Conservation (phyloP, 805 yeast genomes). For the Ogataea populi-albae region DNA sequence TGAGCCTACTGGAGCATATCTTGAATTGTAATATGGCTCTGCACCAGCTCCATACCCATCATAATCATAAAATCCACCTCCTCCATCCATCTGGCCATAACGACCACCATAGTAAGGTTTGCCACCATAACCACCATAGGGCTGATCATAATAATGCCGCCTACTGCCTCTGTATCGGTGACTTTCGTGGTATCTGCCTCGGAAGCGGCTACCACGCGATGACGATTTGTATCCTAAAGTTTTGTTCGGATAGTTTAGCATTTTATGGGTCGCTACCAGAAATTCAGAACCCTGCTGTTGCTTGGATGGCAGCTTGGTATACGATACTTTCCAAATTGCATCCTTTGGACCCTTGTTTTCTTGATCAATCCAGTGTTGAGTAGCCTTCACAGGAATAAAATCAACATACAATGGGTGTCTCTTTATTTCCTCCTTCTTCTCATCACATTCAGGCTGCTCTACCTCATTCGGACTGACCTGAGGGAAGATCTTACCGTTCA, state of each 20-base stretch:
- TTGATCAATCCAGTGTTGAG: slow-evolving; percentile 45
- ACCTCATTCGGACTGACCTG: slow-evolving; percentile 9
- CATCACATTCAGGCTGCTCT: slow-evolving; percentile 23
- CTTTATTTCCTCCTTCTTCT: slow-evolving; percentile 14
- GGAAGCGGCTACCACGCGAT: slow-evolving; percentile 10
- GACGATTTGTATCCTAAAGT: slow-evolving; percentile 35
- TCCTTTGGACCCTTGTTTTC: slow-evolving; percentile 43
- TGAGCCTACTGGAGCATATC: no score
- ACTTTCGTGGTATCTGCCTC: slow-evolving; percentile 16
- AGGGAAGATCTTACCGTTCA: slow-evolving; percentile 39
- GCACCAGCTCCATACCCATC: no score
- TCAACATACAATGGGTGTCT: slow-evolving; percentile 38
- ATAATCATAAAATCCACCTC: no score
- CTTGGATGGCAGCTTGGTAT: slow-evolving; percentile 34
- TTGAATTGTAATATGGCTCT: no score
- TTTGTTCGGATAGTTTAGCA: slow-evolving; percentile 34
- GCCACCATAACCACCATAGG: slow-evolving; percentile 7
- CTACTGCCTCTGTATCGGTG: slow-evolving; percentile 9
- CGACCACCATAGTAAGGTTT: slow-evolving; percentile 3
- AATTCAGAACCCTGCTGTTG: slow-evolving; percentile 25
- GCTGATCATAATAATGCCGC: slow-evolving; percentile 6
- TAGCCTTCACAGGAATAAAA: slow-evolving; percentile 44
- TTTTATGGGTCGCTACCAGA: slow-evolving; percentile 30
- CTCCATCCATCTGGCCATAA: no score
- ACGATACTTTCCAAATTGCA: slow-evolving; percentile 45